Evolutionary conservation across 139 green algal species (phyloP), one percentile per base, ranked within the genome.

Genomic region (Closterium sp.): DNA sequence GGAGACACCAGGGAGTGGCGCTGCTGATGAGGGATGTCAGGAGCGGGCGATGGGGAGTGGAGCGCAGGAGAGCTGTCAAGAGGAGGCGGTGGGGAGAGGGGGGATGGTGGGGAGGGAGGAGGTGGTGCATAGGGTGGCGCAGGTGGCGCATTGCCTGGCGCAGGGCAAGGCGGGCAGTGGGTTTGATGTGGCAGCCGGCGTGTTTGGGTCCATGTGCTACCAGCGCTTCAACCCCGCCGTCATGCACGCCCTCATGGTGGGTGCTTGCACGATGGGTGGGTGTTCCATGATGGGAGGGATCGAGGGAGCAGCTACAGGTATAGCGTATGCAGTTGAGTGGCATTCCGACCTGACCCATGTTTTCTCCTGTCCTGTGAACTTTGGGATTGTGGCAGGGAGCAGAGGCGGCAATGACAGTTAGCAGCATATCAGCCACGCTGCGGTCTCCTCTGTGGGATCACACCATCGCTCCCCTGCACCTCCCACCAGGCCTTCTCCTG

Each of bases 181-280:
- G 6, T 95, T 95, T 93, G 93, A 95, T 50, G 90, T 95, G 42
- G 92, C 91, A 70, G 90, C 93, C 2, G 93, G 91, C 31, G 91
- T 93, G 31, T 95, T 92, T 62, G 93, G 93, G 10, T 94, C 91
- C 89, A 93, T 94, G n/a, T 88, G 91, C 31, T 95, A 95, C 38
- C 87, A 94, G 62, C 90, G 93, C 29, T 95, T 95, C 86, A 87
- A 92, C 22, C 90, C 92, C 3, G 9, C n/a, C 70, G 13, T 89
- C 45, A 31, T 94, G 89, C 31, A 70, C 24, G 22, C 89, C 2
- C 24, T 90, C n/a, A 50, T 92, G 89, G 89, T 92, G 88, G 27
- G 88, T 62, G 29, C 11, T 86, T 50, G 38, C 38, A 17, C 32
- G 32, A 38, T 38, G 32, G 32, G 32, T 38, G 38, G 38, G 38